phyloP scores from a whole-genome alignment of 2,329 filamentous ascomycete genomes.

The Neocatenulostroma microsporum region DNA sequence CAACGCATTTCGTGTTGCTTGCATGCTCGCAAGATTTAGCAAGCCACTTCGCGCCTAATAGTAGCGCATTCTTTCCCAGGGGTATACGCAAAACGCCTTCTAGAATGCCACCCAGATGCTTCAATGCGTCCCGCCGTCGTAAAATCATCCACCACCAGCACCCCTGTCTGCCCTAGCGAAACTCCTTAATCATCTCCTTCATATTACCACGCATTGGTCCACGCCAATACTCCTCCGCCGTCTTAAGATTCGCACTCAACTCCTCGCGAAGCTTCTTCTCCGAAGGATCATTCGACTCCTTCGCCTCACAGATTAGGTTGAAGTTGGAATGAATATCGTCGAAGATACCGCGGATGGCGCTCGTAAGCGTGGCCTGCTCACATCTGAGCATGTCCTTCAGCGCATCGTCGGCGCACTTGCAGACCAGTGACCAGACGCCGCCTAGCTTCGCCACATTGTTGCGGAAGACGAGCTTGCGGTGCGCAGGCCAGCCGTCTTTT shows the following conservation, averaged over 20 bases:
- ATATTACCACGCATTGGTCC: slow-evolving; percentile 4
- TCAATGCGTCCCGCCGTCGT: too few relatives aligned
- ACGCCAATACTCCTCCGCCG: slow-evolving; percentile 5
- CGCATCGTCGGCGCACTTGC: neutral
- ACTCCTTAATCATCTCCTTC: too few relatives aligned
- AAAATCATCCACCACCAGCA: too few relatives aligned
- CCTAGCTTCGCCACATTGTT: neutral
- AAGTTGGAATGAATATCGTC: slow-evolving; percentile 9
- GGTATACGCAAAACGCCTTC: too few relatives aligned
- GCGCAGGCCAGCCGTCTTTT: too few relatives aligned
- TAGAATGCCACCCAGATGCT: too few relatives aligned
- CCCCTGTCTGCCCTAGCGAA: too few relatives aligned
- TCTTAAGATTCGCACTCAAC: slow-evolving; percentile 8
- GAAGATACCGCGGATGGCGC: slow-evolving; percentile 6
- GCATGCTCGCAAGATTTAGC: too few relatives aligned
- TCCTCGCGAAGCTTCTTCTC: slow-evolving; percentile 6
- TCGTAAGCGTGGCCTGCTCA: neutral
- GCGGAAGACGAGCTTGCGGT: too few relatives aligned
- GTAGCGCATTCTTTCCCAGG: too few relatives aligned
- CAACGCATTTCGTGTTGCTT: too few relatives aligned
- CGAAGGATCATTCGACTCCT: slow-evolving; percentile 7
- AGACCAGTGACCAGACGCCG: neutral
- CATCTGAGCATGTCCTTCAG: neutral
- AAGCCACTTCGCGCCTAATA: too few relatives aligned
- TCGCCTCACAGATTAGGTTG: slow-evolving; percentile 9